phyloP scores from a whole-genome alignment of 2,329 filamentous ascomycete species.

The Bipolaris bicolor region DNA sequence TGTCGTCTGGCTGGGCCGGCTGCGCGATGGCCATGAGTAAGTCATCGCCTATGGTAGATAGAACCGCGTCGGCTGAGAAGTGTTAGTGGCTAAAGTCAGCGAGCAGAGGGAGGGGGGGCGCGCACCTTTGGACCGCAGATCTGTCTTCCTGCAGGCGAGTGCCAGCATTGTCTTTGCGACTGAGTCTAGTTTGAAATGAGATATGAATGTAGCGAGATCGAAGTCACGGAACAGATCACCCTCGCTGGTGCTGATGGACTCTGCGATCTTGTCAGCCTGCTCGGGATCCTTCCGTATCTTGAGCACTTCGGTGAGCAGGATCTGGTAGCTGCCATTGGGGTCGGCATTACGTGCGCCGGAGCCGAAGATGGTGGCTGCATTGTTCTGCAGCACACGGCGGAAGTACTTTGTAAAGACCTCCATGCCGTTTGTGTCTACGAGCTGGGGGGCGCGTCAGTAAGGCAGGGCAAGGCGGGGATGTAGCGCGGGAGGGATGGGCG shows the following conservation, averaged over 20 bases:
- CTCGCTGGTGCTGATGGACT: slow-evolving; percentile 87
- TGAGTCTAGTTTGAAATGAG: slow-evolving; percentile 92
- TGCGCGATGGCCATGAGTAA: slow-evolving; percentile 79
- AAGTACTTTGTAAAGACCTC: slow-evolving; percentile 98
- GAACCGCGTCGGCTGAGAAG: slow-evolving; percentile 79
- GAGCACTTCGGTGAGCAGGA: slow-evolving; percentile 82
- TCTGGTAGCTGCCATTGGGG: slow-evolving; percentile 80
- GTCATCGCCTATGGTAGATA: slow-evolving; percentile 77
- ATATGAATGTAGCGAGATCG: slow-evolving; percentile 92
- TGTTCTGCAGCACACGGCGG: slow-evolving; percentile 86
- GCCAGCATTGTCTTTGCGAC: slow-evolving; percentile 86
- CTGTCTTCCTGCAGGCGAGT: slow-evolving; percentile 82
- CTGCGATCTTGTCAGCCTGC: slow-evolving; percentile 88
- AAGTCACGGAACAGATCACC: slow-evolving; percentile 96
- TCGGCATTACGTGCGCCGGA: slow-evolving; percentile 74
- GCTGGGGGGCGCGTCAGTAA: slow-evolving; percentile 58
- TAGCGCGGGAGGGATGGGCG: slow-evolving; percentile 12
- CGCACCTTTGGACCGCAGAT: slow-evolving; percentile 88
- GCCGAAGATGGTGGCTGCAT: slow-evolving; percentile 90
- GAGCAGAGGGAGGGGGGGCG: slow-evolving; percentile 21
- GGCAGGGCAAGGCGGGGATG: not conserved
- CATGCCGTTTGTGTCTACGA: slow-evolving; percentile 98
- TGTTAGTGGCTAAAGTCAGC: slow-evolving; percentile 23
- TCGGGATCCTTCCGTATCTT: slow-evolving; percentile 81
- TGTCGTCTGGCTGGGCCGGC: slow-evolving; percentile 66